Percentiles rank a stretch among this genome's conserved stretches.
Conservation (phyloP, 2,329 filamentous ascomycete species). For the Aspergillus sp. region DNA sequence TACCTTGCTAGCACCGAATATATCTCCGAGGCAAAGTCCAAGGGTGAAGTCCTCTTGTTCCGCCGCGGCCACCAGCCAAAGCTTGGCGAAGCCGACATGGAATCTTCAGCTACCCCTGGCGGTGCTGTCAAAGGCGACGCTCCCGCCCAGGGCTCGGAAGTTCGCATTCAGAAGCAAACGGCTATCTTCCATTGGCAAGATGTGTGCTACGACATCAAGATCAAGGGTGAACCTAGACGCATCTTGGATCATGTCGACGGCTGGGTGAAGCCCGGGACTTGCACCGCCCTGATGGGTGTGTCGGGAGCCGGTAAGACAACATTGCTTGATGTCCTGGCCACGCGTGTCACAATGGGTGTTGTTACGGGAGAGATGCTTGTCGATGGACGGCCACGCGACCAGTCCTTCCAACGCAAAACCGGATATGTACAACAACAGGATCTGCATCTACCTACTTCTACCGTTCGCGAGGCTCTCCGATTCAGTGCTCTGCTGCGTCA, state of each 20-base stretch:
- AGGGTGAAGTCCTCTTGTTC: conserved; percentile 74
- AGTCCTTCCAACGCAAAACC: conserved; percentile 84
- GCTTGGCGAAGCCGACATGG: background rate
- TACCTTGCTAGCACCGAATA: conserved; percentile 53
- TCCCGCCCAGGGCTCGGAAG: conserved; percentile 25
- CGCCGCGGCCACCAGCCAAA: conserved; percentile 50
- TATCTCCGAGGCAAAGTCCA: conserved; percentile 65
- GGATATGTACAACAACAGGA: conserved; percentile 92
- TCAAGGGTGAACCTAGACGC: conserved; percentile 71
- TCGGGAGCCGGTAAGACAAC: conserved; percentile 91
- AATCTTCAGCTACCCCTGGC: background rate
- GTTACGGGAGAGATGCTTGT: conserved; percentile 83
- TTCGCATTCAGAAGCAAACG: conserved; percentile 62
- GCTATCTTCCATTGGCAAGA: conserved; percentile 84
- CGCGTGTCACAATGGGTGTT: conserved; percentile 82
- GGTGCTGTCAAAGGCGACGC: conserved; percentile 33
- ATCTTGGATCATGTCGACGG: conserved; percentile 85
- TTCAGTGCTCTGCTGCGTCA: conserved; percentile 89
- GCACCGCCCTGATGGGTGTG: conserved; percentile 87
- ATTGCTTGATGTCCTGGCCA: conserved; percentile 84
- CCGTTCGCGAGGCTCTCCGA: conserved; percentile 80
- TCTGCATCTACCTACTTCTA: conserved; percentile 78
- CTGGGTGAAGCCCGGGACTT: conserved; percentile 87
- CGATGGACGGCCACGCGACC: conserved; percentile 70
- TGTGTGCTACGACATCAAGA: conserved; percentile 77